Base-by-base conservation (phyloP, 352 stramenopile species). In the Phytophthora meadii region DNA sequence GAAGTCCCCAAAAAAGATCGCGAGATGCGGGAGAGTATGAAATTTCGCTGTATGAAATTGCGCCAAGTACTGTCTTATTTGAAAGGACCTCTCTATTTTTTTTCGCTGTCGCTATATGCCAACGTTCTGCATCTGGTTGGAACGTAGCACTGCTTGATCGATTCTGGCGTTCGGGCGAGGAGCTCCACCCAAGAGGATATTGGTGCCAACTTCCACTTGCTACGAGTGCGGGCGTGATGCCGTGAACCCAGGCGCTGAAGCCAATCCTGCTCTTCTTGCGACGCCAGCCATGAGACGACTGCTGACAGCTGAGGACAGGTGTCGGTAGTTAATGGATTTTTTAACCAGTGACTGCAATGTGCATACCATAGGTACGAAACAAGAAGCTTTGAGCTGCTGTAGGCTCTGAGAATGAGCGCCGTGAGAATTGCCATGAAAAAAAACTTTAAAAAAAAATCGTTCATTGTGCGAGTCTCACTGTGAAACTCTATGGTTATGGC, bases 361-460 rank as follows among this genome's bases (percentile, higher is more conserved):
- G 50, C 32, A 47, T 47, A n/a, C n/a, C n/a, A n/a, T n/a, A n/a
- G n/a, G n/a, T n/a, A 57, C 36, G 36, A 57, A 57, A 57, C 50
- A 25, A 40, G 46, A 36, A 36, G 30, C 9, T 36, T 14, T 36
- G 30, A 8, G 45, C 44, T 51, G 48, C 32, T 42, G 28, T 15
- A 27, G 3, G 4, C 6, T 47, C 41, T 11, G 5, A 47, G 37
- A 15, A 30, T 48, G 42, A 10, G 41, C 11, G 5, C 12, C 36
- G 3, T 42, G 12, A 42, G 30, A 34, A 34, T 34, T 30, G 1
- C 27, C 27, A 8, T 2, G 27, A 30, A 22, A 22, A 22, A 22
- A 22, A 22, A 22, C 22, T 7, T 30, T 30, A 8, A 30, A 30
- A 30, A n/a, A 30, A 30, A 30, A 30, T 30, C 27, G 27, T 30